Base-by-base conservation (phyloP, 306 rosid species). In the Dicorynia guianensis region DNA sequence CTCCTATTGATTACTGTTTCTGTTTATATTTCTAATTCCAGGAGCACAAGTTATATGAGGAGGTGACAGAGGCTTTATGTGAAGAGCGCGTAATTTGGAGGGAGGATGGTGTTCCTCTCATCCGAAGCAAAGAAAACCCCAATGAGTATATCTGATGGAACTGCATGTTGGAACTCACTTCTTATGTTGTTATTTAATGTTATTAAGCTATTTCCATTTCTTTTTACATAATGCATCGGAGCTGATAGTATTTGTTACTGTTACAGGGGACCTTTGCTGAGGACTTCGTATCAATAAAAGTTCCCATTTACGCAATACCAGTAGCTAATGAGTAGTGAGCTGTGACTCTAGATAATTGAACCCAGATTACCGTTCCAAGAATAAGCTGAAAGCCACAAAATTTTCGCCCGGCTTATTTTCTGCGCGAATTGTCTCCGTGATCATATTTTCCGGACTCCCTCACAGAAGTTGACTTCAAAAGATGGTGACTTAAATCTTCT, bases 101-200 rank as follows among this genome's bases (percentile, higher is more conserved):
- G 84, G 79, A 85, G 64, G 98, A 94, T 47, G 96, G 96, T 11
- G 97, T 94, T 78, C 98, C 98, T 71, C 89, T 94, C 71, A 87
- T 94, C 80, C 90, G 49, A 54, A 78, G 93, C 86, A 90, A 81
- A 81, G 96, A 87, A 69, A 90, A 94, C 57, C 96, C 95, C 4
- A 60, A 79, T 8, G 79, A 91, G 33, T 87, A 77, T 34, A 36
- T 11, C 57, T 89, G 80, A 79, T 69, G 62, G 36, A 54, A 50
- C 63, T 65, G 18, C 19, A 61, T 30, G 76, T 78, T 68, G 59
- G 30, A 47, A 54, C 43, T 52, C 40, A 57, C 72, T 61, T 39
- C 33, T 43, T 5, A 46, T 4, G 6, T 18, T 44, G 62, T 50
- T 80, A 17, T 25, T 11, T 4, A 8, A 34, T 44, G 62, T 50